Percentiles rank a stretch among this genome's conserved stretches.
Conservation (phyloP, 805 yeast genomes). For the Zygotorulaspora chibaensis region DNA sequence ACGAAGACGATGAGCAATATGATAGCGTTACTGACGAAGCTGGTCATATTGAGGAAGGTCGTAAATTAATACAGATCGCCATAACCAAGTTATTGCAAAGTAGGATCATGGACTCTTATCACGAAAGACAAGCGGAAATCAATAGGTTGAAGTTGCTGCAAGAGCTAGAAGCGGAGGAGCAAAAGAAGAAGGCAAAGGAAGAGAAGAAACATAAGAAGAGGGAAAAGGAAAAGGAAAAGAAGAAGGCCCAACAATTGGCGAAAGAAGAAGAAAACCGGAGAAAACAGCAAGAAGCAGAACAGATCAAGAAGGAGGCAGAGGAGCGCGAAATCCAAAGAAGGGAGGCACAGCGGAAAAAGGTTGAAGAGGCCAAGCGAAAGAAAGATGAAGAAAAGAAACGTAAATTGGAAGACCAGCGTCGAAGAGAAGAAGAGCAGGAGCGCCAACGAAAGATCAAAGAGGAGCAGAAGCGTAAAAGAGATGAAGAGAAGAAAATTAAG, state of each 20-base stretch:
- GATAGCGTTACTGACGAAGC: conserved; percentile 49
- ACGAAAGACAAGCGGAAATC: conserved; percentile 76
- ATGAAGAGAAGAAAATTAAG: conserved; percentile 36
- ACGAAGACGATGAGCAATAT: conserved; percentile 28
- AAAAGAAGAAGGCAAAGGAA: conserved; percentile 58
- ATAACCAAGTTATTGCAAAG: conserved; percentile 74
- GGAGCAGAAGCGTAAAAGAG: conserved; percentile 39
- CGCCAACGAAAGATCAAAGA: conserved; percentile 36
- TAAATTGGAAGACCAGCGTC: conserved; percentile 40
- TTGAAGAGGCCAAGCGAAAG: conserved; percentile 38
- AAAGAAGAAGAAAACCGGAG: conserved; percentile 57
- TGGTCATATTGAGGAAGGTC: conserved; percentile 70
- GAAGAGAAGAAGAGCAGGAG: conserved; percentile 40
- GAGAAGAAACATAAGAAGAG: conserved; percentile 60
- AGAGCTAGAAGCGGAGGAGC: conserved; percentile 68
- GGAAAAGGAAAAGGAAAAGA: conserved; percentile 70
- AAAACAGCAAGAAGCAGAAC: conserved; percentile 54
- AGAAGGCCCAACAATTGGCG: conserved; percentile 54
- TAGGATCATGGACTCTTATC: conserved; percentile 68
- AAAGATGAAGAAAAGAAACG: conserved; percentile 40
- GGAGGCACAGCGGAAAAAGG: conserved; percentile 36
- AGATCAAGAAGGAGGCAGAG: conserved; percentile 40
- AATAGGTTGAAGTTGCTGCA: conserved; percentile 55
- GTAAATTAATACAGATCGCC: conserved; percentile 72
- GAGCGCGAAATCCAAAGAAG: conserved; percentile 42